A percentile compares a stretch with the other conserved stretches of the same genome.
These are phyloP conservation scores for Hirsutella thompsonii DNA, from an alignment of 2,329 filamentous ascomycete genomes.

Conservation along the genomic window DNA sequence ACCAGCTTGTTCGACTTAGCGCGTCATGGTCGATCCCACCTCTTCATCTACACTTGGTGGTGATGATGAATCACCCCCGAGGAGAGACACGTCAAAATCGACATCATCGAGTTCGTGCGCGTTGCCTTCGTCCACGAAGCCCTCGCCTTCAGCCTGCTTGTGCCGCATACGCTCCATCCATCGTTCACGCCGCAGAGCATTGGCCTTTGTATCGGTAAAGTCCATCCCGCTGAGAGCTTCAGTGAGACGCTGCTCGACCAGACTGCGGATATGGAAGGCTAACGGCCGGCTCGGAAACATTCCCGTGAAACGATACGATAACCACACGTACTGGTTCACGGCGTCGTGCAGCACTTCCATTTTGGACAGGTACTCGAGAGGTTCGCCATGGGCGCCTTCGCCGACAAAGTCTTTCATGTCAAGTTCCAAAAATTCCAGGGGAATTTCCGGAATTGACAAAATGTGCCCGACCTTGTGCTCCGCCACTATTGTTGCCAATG, in stretches of 20 bases:
- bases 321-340: slow-evolving; percentile 81
- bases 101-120: too few species aligned
- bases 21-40: too few species aligned
- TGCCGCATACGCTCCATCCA: slow-evolving; percentile 10
- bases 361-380: slow-evolving; percentile 45
- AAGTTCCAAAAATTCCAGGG: slow-evolving; percentile 63
- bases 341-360: slow-evolving; percentile 73
- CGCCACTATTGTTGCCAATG: slow-evolving; percentile 58
- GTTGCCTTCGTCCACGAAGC: too few species aligned
- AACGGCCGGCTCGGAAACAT: slow-evolving; percentile 65
- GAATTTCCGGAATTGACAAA: slow-evolving; percentile 55
- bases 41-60: too few species aligned
- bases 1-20: too few species aligned
- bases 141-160: slow-evolving; percentile 6
- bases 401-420: slow-evolving; percentile 22
- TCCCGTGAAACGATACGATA: slow-evolving; percentile 77
- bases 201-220: slow-evolving; percentile 23
- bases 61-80: too few species aligned
- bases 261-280: slow-evolving; percentile 63
- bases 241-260: slow-evolving; percentile 65
- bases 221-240: slow-evolving; percentile 34
- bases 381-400: slow-evolving; percentile 13
- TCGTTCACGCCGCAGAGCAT: slow-evolving; percentile 11
- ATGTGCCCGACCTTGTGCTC: slow-evolving; percentile 53
- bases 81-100: too few species aligned